Evolutionary conservation across 2,329 filamentous ascomycete genomes (phyloP).

Genomic region (Elsinoe arachidis): DNA sequence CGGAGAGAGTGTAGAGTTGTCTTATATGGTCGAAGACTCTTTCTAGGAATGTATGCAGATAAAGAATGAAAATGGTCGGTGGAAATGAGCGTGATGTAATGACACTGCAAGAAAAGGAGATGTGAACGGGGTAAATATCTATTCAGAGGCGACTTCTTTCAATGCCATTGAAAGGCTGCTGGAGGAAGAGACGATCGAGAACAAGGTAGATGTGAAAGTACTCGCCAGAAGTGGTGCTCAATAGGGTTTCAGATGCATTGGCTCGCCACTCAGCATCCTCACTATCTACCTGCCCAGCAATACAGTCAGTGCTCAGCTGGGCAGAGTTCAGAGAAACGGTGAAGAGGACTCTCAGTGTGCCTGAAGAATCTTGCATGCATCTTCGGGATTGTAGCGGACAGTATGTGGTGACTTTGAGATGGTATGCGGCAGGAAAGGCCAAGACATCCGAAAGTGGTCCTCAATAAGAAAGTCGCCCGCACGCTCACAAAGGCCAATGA

Average conservation of each 20-base stretch:
- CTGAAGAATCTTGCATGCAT: too few relatives aligned
- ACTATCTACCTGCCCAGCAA: not conserved
- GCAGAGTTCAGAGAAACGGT: too few relatives aligned
- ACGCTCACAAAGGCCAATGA: not conserved
- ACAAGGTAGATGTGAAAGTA: not conserved
- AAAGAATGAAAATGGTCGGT: constrained; percentile 13
- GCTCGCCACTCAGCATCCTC: not conserved
- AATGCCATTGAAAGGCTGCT: constrained; percentile 8
- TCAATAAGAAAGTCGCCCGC: constrained; percentile 17
- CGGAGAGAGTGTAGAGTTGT: constrained; percentile 17
- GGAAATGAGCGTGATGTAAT: constrained; percentile 16
- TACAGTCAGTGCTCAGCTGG: not conserved
- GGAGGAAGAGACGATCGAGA: not conserved
- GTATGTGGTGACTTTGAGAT: not conserved
- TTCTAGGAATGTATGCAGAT: not conserved
- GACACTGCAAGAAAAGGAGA: not conserved
- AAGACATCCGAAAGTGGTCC: constrained; percentile 13
- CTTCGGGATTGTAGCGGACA: too few relatives aligned
- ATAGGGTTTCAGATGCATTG: constrained; percentile 14
- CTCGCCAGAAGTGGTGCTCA: constrained; percentile 17
- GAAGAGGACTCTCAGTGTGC: too few relatives aligned
- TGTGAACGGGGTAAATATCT: not conserved
- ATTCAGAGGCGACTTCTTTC: constrained; percentile 2
- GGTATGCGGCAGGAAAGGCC: not conserved
- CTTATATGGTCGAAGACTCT: constrained; percentile 7